These are phyloP conservation scores for Sanghuangporus baumii DNA, from an alignment of 1,284 basidiomycete genomes.

Conservation along the genomic window DNA sequence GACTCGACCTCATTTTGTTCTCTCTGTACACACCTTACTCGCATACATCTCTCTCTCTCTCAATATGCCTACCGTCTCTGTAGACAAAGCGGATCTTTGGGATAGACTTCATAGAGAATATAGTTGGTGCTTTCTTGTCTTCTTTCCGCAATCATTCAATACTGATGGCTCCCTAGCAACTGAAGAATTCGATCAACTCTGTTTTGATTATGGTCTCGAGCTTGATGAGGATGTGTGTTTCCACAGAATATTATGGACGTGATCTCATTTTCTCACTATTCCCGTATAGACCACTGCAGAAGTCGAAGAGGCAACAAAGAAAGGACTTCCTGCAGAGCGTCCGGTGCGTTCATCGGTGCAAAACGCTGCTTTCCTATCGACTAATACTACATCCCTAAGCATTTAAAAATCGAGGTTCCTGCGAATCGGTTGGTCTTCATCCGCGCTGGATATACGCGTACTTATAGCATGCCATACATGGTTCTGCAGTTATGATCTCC, in stretches of 20 bases:
- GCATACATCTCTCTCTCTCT: slow-evolving; percentile 4
- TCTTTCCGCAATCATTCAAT: slow-evolving; percentile 12
- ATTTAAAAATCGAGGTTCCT: slow-evolving; percentile 98
- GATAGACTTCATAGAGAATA: slow-evolving; percentile 80
- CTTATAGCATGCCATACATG: slow-evolving; percentile 25
- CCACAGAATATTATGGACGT: not conserved
- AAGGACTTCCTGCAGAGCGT: slow-evolving; percentile 75
- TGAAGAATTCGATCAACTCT: slow-evolving; percentile 92
- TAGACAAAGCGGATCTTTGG: slow-evolving; percentile 95
- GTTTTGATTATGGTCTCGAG: slow-evolving; percentile 97
- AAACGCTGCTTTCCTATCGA: not conserved
- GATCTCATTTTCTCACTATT: slow-evolving; percentile 6
- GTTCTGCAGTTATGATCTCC: slow-evolving; percentile 82
- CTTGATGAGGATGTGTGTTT: slow-evolving; percentile 89
- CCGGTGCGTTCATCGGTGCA: slow-evolving; percentile 47
- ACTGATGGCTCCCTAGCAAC: slow-evolving; percentile 51
- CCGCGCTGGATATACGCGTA: not conserved
- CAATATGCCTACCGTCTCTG: slow-evolving; percentile 88
- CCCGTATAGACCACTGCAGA: slow-evolving; percentile 76
- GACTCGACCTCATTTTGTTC: not conserved
- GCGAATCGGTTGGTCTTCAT: slow-evolving; percentile 68
- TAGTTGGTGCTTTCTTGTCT: slow-evolving; percentile 43
- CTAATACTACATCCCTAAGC: slow-evolving; percentile 37
- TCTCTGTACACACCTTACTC: slow-evolving; percentile 16
- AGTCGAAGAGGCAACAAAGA: slow-evolving; percentile 76